phyloP scores from a whole-genome alignment of 495 filamentous ascomycete genomes.

The Aspergillus incahuasiensis region DNA sequence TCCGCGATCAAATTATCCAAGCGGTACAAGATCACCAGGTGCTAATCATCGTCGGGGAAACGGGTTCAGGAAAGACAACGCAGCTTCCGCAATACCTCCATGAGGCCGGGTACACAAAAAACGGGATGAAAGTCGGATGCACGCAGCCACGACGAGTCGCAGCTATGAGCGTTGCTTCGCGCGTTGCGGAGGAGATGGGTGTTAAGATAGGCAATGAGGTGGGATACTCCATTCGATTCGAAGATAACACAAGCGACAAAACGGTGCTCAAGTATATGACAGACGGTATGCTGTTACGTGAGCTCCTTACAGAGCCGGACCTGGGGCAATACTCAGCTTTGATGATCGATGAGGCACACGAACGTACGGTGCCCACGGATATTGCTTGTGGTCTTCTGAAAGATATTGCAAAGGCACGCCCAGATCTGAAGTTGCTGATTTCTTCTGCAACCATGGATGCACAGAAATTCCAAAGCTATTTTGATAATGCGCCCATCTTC shows the following conservation, averaged over 20 bases:
- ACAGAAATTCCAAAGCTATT: slow-evolving; percentile 87
- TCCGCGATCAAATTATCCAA: slow-evolving; percentile 69
- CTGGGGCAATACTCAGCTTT: slow-evolving; percentile 79
- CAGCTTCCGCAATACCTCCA: slow-evolving; percentile 87
- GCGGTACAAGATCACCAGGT: slow-evolving; percentile 75
- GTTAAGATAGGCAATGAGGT: slow-evolving; percentile 88
- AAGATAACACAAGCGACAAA: slow-evolving; percentile 89
- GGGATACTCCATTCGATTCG: slow-evolving; percentile 93
- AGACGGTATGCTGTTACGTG: slow-evolving; percentile 91
- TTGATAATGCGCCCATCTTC: slow-evolving; percentile 93
- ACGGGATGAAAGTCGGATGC: slow-evolving; percentile 53
- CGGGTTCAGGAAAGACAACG: slow-evolving; percentile 84
- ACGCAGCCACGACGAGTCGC: slow-evolving; percentile 91
- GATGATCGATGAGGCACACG: slow-evolving; percentile 98
- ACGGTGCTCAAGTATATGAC: slow-evolving; percentile 97
- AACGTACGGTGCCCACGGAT: slow-evolving; percentile 86
- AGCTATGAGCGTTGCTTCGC: slow-evolving; percentile 90
- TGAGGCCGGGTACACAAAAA: slow-evolving; percentile 80
- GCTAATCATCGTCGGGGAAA: slow-evolving; percentile 82
- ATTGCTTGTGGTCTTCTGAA: slow-evolving; percentile 88
- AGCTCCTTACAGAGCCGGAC: slow-evolving; percentile 87
- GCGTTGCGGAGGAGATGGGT: slow-evolving; percentile 93
- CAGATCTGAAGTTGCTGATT: slow-evolving; percentile 87
- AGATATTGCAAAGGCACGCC: slow-evolving; percentile 79
- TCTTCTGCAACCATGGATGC: slow-evolving; percentile 95